Conservation (phyloP, 257 asterid genomes). For the Rauvolfia tetraphylla region DNA sequence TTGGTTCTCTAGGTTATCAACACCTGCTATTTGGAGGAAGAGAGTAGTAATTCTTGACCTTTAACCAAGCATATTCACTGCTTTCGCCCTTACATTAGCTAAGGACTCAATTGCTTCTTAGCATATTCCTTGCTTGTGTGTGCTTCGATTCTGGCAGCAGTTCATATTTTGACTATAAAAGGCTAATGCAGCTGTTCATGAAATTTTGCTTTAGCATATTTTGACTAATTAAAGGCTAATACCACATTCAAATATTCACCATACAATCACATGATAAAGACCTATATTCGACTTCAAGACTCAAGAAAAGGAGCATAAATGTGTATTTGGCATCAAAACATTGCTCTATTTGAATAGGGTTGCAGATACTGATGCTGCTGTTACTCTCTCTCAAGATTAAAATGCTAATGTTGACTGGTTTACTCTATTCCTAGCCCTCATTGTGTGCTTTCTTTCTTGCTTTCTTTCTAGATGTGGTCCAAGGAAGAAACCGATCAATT, state of each 20-base stretch:
- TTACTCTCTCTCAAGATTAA: background rate
- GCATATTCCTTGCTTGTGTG: background rate
- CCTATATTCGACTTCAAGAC: background rate
- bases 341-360: background rate
- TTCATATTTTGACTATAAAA: no score
- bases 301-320: background rate
- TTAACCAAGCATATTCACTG: background rate
- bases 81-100: background rate
- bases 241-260: background rate
- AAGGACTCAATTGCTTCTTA: background rate
- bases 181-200: no score
- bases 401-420: background rate
- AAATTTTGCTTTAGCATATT: no score
- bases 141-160: background rate
- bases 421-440: background rate
- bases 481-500: slow-evolving; percentile 91
- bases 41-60: background rate
- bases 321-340: background rate
- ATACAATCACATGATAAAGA: background rate
- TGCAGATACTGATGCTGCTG: background rate
- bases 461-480: slow-evolving; percentile 87
- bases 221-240: background rate
- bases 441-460: slow-evolving; percentile 15
- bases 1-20: background rate
- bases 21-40: background rate